Conservation (phyloP, 2,329 filamentous ascomycete genomes). For the Colletotrichum filicis region DNA sequence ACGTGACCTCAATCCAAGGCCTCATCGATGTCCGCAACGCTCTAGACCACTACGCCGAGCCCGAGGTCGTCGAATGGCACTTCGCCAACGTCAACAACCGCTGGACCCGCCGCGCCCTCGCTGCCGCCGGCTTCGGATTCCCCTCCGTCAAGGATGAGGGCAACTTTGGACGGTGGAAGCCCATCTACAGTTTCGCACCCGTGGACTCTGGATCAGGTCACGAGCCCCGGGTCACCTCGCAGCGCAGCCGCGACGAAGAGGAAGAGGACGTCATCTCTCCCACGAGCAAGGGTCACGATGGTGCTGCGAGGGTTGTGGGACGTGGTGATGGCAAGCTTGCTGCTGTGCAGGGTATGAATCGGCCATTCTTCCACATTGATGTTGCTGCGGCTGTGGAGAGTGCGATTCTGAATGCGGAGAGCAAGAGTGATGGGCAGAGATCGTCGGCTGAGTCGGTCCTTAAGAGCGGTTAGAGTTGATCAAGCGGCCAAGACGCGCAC, state of each 20-base stretch:
- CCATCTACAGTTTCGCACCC: slow-evolving; percentile 47
- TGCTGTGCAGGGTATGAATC: slow-evolving; percentile 57
- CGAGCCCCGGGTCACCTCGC: slow-evolving; percentile 26
- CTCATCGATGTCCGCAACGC: slow-evolving; percentile 66
- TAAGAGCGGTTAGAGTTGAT: slow-evolving; percentile 21
- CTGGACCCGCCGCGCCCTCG: slow-evolving; percentile 68
- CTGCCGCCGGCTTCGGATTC: slow-evolving; percentile 66
- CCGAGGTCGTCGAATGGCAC: slow-evolving; percentile 61
- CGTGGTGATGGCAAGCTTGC: slow-evolving; percentile 41
- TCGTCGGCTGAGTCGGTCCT: slow-evolving; percentile 29
- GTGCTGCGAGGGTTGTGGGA: slow-evolving; percentile 35
- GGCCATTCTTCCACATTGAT: slow-evolving; percentile 65
- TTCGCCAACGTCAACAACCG: slow-evolving; percentile 65
- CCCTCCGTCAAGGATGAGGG: slow-evolving; percentile 44
- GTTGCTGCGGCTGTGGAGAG: slow-evolving; percentile 60
- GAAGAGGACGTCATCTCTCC: slow-evolving; percentile 34
- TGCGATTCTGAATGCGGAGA: slow-evolving; percentile 48
- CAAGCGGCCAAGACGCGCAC: background rate
- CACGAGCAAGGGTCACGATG: slow-evolving; percentile 8
- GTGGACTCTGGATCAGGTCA: slow-evolving; percentile 25
- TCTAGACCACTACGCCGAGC: slow-evolving; percentile 63
- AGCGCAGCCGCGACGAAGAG: slow-evolving; percentile 35
- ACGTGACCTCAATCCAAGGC: slow-evolving; percentile 67
- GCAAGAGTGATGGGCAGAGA: slow-evolving; percentile 18
- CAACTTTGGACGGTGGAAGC: slow-evolving; percentile 44